Evolutionary conservation across 1,284 basidiomycete species (phyloP), one percentile per base, ranked within the genome.

Genomic region (Pisolithus thermaeus): DNA sequence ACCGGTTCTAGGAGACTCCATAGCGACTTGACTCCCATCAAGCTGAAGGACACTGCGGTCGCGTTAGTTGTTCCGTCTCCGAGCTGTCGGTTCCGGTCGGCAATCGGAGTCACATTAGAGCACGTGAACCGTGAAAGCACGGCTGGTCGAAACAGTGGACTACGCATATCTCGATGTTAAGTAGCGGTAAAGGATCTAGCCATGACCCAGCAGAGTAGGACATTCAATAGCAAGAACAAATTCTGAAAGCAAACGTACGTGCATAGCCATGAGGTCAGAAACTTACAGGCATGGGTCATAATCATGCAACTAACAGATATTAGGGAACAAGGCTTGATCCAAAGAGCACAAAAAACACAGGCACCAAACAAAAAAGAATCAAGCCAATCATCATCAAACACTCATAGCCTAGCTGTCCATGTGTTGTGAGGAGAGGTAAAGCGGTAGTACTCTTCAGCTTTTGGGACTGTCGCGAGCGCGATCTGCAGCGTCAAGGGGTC

Each of bases 11-110:
- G 74, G n/a, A 97, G 81, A 55, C 79, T 87, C 94, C 94, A 97
- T 55, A 97, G 75, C 38, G 91, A 93, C 70, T 96, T 95, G 52
- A 97, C 93, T 81, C 93, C 93, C 93, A 95, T 96, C 9, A 32
- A 47, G 49, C 44, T 20, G 18, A 50, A 32, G 40, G 23, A 36
- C 9, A 36, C 20, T 44, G 37, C 5, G 18, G 37, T n/a, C 44
- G 11, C 52, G 36, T 47, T n/a, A n/a, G n/a, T 22, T 14, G 32
- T 35, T 35, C 32, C 32, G 32, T 14, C 28, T 30, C 28, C 28
- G 28, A 30, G 28, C 8, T 30, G 9, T 9, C 8, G 11, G 12
- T 12, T 35, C 32, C 32, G 32, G 8, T 23, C 22, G n/a, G n/a
- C 18, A 40, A 7, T 40, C n/a, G 22, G n/a, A 40, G 8, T 23